Base-by-base conservation (phyloP, 768 basidiomycete species). In the Termitomyces sp. region DNA sequence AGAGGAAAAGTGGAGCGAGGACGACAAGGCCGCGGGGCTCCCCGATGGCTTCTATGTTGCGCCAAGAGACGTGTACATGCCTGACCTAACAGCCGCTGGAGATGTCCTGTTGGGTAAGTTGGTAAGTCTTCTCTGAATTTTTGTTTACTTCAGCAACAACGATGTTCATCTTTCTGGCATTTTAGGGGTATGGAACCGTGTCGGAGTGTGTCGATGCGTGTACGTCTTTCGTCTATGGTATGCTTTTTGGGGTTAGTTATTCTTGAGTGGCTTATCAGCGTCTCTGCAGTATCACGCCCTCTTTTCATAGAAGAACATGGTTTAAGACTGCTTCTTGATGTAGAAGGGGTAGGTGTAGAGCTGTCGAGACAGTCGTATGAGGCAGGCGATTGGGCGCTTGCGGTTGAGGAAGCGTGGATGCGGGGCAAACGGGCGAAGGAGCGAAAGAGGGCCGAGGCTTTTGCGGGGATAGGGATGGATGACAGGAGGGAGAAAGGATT, bases 251-350 rank as follows among this genome's bases (percentile, higher is more conserved):
- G n/a, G 24, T 7, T 40, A 19, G 17, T 52, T 32, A 41, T 26
- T 40, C 17, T 32, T 35, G 51, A 43, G 41, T 32, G 46, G 52
- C 40, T 52, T 19, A 28, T 42, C 22, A 9, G 17, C 32, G 15
- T 8, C 12, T 28, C 42, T 35, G 26, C 64, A 87, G 87, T 91
- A 12, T 84, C 89, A 1, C 77, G 89, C 2, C 90, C 90, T 0
- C 72, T 90, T 37, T 91, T 92, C 61, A 81, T 90, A 41, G 89
- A 91, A 63, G 90, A 92, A 65, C 83, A 87, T 61, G 90, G 90
- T 3, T 72, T 92, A 32, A 80, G 82, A 5, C 72, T 84, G 14
- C 71, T 87, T 32, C 80, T 91, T 38, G 73, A 80, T 38, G 71
- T 70, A 22, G 80, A 85, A 44, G 89, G 88, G 14, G 80, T 84